These are phyloP conservation scores for Athelia psychrophila DNA, from an alignment of 1,284 basidiomycete species.

Conservation along the genomic window DNA sequence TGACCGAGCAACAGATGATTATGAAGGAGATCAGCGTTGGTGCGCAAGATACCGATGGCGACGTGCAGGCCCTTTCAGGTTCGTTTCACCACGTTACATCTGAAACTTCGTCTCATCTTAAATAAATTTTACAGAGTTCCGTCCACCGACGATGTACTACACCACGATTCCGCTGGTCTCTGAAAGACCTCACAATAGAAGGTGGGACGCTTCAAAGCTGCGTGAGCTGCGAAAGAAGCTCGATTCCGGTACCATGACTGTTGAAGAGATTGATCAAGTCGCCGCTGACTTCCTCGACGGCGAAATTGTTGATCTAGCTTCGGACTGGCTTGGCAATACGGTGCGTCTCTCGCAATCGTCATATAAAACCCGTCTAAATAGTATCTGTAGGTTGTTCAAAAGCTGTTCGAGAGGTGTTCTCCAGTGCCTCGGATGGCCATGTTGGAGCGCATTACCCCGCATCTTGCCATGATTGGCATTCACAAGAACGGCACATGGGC, in stretches of 20 bases:
- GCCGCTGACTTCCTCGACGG: slow-evolving; percentile 89
- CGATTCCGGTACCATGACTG: slow-evolving; percentile 77
- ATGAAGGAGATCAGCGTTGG: slow-evolving; percentile 89
- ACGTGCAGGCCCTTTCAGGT: slow-evolving; percentile 85
- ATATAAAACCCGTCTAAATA: slow-evolving; percentile 14
- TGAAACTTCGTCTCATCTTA: neutral
- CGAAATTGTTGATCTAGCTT: slow-evolving; percentile 91
- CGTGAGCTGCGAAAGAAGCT: slow-evolving; percentile 92
- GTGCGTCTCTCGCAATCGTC: slow-evolving; percentile 41
- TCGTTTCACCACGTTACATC: neutral
- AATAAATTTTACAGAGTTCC: slow-evolving; percentile 55
- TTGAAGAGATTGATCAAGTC: slow-evolving; percentile 89
- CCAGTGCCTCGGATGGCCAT: slow-evolving; percentile 78
- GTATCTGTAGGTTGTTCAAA: slow-evolving; percentile 77
- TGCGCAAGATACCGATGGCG: slow-evolving; percentile 73
- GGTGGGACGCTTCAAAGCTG: slow-evolving; percentile 92
- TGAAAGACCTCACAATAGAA: slow-evolving; percentile 79
- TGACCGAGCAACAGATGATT: slow-evolving; percentile 93
- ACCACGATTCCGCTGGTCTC: slow-evolving; percentile 86
- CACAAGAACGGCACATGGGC: slow-evolving; percentile 99
- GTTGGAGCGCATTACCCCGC: slow-evolving; percentile 92
- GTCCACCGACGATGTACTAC: slow-evolving; percentile 90
- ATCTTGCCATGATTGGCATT: slow-evolving; percentile 96
- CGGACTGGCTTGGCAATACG: slow-evolving; percentile 98
- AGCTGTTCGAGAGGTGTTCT: slow-evolving; percentile 92